Evolutionary conservation across 169 alveolate genomes (phyloP).

Genomic region (Babesia divergens): DNA sequence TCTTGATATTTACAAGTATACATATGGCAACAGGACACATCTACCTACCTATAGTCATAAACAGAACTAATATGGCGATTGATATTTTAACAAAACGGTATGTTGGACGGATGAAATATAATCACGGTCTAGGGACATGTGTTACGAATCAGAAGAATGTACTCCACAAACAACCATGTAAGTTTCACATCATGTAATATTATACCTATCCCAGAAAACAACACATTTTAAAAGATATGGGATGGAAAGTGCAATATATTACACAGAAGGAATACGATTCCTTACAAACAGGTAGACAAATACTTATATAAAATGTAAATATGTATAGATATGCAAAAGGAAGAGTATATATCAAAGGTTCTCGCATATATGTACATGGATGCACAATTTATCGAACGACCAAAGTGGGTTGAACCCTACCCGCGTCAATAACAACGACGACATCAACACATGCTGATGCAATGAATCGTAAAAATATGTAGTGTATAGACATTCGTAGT

Average conservation of each 20-base stretch:
- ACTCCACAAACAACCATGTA: constrained; percentile 14
- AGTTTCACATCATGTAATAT: neutral
- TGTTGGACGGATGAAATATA: neutral
- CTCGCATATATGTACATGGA: constrained; percentile 42
- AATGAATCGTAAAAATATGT: neutral
- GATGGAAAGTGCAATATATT: constrained; percentile 36
- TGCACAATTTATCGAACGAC: constrained; percentile 46
- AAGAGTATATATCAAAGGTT: constrained; percentile 14
- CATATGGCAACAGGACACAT: constrained; percentile 30
- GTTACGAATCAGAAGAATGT: neutral
- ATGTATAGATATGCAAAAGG: constrained; percentile 1
- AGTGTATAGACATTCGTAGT: too few relatives aligned
- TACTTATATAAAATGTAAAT: neutral
- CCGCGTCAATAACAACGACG: neutral
- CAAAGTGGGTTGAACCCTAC: constrained; percentile 33
- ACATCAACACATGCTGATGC: constrained; percentile 7
- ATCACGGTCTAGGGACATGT: constrained; percentile 10
- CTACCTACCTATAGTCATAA: constrained; percentile 38
- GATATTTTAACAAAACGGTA: constrained; percentile 15
- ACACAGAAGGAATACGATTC: constrained; percentile 5
- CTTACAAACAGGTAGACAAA: constrained; percentile 16
- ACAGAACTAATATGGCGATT: constrained; percentile 24
- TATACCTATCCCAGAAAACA: constrained; percentile 1
- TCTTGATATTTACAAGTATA: neutral
- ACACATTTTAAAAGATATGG: constrained; percentile 21